These are phyloP conservation scores for Sclerotinia glacialis DNA, from an alignment of 2,329 filamentous ascomycete species.

Conservation along the genomic window DNA sequence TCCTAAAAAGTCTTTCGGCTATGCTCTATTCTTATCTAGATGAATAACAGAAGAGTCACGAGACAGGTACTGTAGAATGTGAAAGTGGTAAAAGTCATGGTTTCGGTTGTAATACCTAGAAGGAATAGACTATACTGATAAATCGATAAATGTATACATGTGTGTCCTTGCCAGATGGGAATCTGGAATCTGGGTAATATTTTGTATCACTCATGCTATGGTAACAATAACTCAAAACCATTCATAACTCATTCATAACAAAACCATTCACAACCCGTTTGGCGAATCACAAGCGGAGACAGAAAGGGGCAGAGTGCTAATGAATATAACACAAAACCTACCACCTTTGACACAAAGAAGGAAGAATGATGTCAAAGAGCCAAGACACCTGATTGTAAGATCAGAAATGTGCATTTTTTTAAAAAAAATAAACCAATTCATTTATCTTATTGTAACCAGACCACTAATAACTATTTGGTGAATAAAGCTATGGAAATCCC, in stretches of 20 bases:
- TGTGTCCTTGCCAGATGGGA: no score
- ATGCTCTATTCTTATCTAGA: neutral
- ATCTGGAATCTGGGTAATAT: no score
- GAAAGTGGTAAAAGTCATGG: no score
- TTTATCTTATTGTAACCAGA: neutral
- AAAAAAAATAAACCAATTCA: neutral
- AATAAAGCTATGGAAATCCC: neutral
- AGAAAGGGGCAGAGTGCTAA: neutral
- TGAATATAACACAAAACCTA: neutral
- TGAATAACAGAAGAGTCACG: no score
- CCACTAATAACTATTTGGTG: neutral
- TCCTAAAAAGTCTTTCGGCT: neutral
- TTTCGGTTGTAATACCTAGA: no score
- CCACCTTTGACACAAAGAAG: neutral
- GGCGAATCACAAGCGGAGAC: neutral
- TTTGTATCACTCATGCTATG: no score
- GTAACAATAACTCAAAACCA: no score
- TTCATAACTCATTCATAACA: no score
- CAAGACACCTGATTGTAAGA: neutral
- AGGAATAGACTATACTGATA: no score
- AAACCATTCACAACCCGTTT: neutral
- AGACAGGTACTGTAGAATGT: no score
- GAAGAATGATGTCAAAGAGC: neutral
- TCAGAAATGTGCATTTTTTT: neutral
- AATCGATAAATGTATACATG: no score